phyloP scores from a whole-genome alignment of 495 filamentous ascomycete species.

The Trichodelitschia bisporula region DNA sequence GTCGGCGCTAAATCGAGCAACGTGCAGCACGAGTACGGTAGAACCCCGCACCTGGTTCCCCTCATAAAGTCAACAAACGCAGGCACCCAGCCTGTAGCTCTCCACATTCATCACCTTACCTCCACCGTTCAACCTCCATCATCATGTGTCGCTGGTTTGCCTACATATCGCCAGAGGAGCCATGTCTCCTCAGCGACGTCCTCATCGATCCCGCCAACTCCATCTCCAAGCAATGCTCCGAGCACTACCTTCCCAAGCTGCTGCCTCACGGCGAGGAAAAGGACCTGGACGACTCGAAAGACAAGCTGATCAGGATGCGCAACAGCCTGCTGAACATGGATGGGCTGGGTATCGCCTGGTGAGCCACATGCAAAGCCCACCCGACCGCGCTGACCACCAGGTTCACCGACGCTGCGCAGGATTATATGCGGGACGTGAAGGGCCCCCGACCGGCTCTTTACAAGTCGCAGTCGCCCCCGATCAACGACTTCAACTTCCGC shows the following conservation, averaged over 20 bases:
- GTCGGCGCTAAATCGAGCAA: too few relatives aligned
- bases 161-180: constrained; percentile 15
- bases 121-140: too few relatives aligned
- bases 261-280: constrained; percentile 17
- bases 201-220: constrained; percentile 18
- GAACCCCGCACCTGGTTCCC: too few relatives aligned
- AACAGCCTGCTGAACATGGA: constrained; percentile 26
- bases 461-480: constrained; percentile 21
- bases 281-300: constrained; percentile 12
- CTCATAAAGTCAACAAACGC: too few relatives aligned
- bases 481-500: constrained; percentile 24
- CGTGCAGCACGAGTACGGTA: too few relatives aligned
- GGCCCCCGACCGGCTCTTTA: constrained; percentile 20
- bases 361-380: too few relatives aligned
- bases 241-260: constrained; percentile 24
- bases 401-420: constrained; percentile 13
- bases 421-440: constrained; percentile 10
- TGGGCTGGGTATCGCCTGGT: constrained; percentile 23
- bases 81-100: too few relatives aligned
- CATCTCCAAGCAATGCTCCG: constrained; percentile 21
- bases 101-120: too few relatives aligned
- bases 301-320: constrained; percentile 16
- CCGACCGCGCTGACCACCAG: too few relatives aligned
- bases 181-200: constrained; percentile 16
- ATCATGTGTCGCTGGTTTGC: constrained; percentile 16